Evolutionary conservation across 2,329 filamentous ascomycete species (phyloP).

Genomic region (Verticillium nubilum): DNA sequence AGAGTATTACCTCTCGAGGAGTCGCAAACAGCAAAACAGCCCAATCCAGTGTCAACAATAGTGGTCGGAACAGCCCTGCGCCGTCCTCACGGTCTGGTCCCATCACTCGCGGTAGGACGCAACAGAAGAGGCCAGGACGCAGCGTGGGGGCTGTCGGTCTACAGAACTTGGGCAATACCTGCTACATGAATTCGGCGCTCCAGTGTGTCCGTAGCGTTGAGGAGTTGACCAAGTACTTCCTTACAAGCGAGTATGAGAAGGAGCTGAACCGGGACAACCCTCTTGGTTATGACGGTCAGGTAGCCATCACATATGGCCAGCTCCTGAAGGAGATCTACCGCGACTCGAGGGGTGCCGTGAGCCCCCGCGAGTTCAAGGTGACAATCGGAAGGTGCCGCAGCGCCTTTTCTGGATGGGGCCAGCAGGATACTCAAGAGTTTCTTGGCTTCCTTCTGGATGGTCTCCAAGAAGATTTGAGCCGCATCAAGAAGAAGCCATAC

Average conservation of each 20-base stretch:
- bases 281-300: constrained; percentile 76
- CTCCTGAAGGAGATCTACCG: constrained; percentile 76
- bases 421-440: constrained; percentile 97
- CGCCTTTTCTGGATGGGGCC: constrained; percentile 87
- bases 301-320: constrained; percentile 77
- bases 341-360: constrained; percentile 62
- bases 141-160: constrained; percentile 75
- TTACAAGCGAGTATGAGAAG: constrained; percentile 64
- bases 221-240: constrained; percentile 88
- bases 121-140: constrained; percentile 64
- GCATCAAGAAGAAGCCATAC: constrained; percentile 92
- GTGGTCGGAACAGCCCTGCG: constrained; percentile 64
- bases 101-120: constrained; percentile 66
- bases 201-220: constrained; percentile 93
- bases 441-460: constrained; percentile 91
- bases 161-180: constrained; percentile 91
- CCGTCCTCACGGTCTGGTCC: constrained; percentile 37
- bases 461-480: constrained; percentile 90
- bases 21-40: constrained; percentile 25
- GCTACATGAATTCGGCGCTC: constrained; percentile 97
- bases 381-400: constrained; percentile 76
- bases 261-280: constrained; percentile 86
- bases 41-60: constrained; percentile 40
- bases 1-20: constrained; percentile 28
- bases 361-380: constrained; percentile 76